A percentile compares a stretch with the other conserved stretches of the same genome.
Evolutionary conservation across 106 monocot species (phyloP).

Genomic region (Phalaenopsis aphrodite): DNA sequence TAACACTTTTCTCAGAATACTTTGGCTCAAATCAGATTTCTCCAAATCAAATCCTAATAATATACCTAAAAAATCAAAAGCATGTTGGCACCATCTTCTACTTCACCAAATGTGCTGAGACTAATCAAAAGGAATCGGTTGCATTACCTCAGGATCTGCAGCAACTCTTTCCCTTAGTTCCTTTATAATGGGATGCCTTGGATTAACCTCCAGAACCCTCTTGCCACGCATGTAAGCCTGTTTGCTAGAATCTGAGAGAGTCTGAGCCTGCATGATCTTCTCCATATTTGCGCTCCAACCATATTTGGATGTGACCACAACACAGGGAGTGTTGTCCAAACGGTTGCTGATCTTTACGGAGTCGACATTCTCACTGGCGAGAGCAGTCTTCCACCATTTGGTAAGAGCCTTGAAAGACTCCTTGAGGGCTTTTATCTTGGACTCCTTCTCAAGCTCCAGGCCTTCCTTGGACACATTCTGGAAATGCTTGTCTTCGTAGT

Average conservation of each 20-base stretch:
- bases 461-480: conserved; percentile 99
- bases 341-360: conserved; percentile 94
- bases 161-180: conserved; percentile 82
- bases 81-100: too few species aligned
- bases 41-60: too few species aligned
- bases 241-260: conserved; percentile 70
- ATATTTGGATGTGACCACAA: conserved; percentile 86
- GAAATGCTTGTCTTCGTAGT: conserved; percentile 96
- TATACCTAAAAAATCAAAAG: too few species aligned
- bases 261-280: conserved; percentile 96
- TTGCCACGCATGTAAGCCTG: conserved; percentile 93
- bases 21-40: background rate
- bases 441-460: conserved; percentile 80
- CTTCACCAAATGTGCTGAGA: too few species aligned
- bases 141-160: conserved; percentile 61
- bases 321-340: conserved; percentile 76
- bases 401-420: conserved; percentile 92
- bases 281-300: conserved; percentile 99
- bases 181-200: conserved; percentile 93
- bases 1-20: too few species aligned
- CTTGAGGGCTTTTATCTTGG: conserved; percentile 86
- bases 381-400: conserved; percentile 84
- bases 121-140: too few species aligned
- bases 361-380: conserved; percentile 74
- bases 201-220: conserved; percentile 94